Conservation (phyloP, 2,329 filamentous ascomycete species). For the Coleophoma cylindrospora region DNA sequence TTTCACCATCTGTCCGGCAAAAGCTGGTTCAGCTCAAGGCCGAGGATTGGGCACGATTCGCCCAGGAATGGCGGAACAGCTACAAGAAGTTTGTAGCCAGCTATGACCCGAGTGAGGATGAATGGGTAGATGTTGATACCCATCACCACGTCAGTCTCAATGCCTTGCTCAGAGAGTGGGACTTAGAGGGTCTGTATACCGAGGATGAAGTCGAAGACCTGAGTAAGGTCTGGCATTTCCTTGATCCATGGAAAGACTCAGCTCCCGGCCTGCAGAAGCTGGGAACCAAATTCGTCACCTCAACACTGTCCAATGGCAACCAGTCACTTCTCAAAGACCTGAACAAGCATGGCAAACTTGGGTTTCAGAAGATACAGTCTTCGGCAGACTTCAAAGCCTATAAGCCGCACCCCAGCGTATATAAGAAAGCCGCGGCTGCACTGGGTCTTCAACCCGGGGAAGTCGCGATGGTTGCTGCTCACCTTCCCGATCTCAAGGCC, state of each 20-base stretch:
- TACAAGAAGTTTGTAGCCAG: slow-evolving; percentile 57
- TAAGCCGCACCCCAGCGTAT: slow-evolving; percentile 66
- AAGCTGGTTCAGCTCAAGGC: slow-evolving; percentile 45
- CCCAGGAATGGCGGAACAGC: slow-evolving; percentile 63
- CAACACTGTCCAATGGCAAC: slow-evolving; percentile 75
- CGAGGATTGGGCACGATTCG: slow-evolving; percentile 59
- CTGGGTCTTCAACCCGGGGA: slow-evolving; percentile 50
- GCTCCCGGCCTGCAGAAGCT: slow-evolving; percentile 49
- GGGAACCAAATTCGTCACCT: slow-evolving; percentile 47
- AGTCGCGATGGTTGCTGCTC: slow-evolving; percentile 74
- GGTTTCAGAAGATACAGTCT: slow-evolving; percentile 58
- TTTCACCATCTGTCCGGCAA: slow-evolving; percentile 40
- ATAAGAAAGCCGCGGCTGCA: slow-evolving; percentile 59
- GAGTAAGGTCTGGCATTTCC: slow-evolving; percentile 66
- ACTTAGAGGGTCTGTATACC: slow-evolving; percentile 53
- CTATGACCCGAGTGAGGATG: slow-evolving; percentile 40
- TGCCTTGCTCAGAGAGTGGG: slow-evolving; percentile 49
- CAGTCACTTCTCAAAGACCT: slow-evolving; percentile 61
- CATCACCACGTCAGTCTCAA: slow-evolving; percentile 63
- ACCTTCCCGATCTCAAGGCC: slow-evolving; percentile 63
- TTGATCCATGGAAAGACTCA: slow-evolving; percentile 66
- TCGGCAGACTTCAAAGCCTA: slow-evolving; percentile 69
- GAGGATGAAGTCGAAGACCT: slow-evolving; percentile 59
- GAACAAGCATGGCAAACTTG: slow-evolving; percentile 48
- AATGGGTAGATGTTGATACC: slow-evolving; percentile 67